Conservation (phyloP, 2,329 filamentous ascomycete genomes). For the Cordyceps tenuipes region DNA sequence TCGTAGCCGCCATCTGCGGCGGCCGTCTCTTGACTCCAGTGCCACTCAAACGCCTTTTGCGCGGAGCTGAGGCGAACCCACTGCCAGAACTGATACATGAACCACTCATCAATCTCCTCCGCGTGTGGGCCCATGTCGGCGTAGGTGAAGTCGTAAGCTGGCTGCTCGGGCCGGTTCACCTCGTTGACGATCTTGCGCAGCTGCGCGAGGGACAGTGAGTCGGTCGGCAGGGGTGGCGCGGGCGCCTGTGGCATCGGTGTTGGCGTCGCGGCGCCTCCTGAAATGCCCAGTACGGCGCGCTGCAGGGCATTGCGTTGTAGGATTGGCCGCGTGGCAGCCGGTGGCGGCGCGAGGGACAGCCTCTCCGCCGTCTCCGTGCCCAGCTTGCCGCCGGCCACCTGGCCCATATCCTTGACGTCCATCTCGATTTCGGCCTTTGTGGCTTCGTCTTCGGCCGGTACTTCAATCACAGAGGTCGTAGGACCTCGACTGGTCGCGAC, state of each 20-base stretch:
- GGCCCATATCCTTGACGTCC: constrained; percentile 26
- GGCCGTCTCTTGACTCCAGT: constrained; percentile 52
- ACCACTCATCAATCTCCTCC: constrained; percentile 96
- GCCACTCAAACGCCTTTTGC: constrained; percentile 67
- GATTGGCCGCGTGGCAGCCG: constrained; percentile 17
- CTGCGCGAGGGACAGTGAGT: constrained; percentile 70
- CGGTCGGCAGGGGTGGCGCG: constrained; percentile 39
- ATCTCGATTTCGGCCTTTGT: neutral
- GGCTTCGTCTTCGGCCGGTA: neutral
- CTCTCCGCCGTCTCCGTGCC: constrained; percentile 29
- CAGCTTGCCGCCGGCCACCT: constrained; percentile 24
- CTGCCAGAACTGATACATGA: constrained; percentile 82
- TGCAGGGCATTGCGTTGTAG: constrained; percentile 25
- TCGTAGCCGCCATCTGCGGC: constrained; percentile 13
- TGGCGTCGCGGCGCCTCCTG: constrained; percentile 15
- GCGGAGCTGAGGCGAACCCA: constrained; percentile 69
- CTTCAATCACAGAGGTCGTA: neutral
- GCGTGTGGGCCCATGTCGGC: constrained; percentile 64
- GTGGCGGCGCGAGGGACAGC: constrained; percentile 25
- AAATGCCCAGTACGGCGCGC: constrained; percentile 15
- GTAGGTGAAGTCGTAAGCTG: constrained; percentile 81
- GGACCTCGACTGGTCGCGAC: neutral
- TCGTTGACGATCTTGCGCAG: constrained; percentile 66
- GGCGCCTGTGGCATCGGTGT: constrained; percentile 18
- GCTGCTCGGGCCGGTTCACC: constrained; percentile 59